phyloP scores from a whole-genome alignment of 208 protist species.

The Strigomonas galati region DNA sequence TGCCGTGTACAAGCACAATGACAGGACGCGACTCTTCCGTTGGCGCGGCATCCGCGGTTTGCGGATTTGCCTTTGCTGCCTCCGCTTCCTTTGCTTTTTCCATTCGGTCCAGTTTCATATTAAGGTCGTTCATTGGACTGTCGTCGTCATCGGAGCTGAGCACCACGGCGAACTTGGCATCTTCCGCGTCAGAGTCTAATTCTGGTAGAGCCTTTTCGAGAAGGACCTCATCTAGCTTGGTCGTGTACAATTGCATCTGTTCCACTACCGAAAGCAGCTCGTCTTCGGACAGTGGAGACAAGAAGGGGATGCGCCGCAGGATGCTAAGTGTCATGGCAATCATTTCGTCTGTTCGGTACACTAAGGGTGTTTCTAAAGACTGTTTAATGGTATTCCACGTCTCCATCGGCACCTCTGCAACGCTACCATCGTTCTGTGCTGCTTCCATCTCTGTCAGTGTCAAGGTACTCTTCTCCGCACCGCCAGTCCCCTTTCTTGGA shows the following conservation, averaged over 20 bases:
- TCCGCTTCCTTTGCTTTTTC: background rate
- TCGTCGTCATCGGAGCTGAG: too few species aligned
- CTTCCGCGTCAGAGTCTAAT: background rate
- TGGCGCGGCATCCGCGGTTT: background rate
- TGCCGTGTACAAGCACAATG: conserved; percentile 14
- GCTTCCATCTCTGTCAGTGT: too few species aligned
- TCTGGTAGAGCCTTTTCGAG: conserved; percentile 9
- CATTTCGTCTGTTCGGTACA: conserved; percentile 50
- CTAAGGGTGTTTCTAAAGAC: conserved; percentile 51
- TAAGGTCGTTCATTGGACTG: conserved; percentile 19
- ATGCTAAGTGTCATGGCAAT: conserved; percentile 37
- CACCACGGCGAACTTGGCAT: background rate
- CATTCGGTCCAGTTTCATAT: conserved; percentile 38
- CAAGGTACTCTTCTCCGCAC: too few species aligned
- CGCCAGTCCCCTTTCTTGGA: too few species aligned
- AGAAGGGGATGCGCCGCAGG: conserved; percentile 43
- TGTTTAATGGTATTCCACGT: conserved; percentile 42
- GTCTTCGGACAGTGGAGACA: conserved; percentile 34
- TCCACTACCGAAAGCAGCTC: conserved; percentile 58
- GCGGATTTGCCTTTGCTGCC: too few species aligned
- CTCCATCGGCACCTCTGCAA: background rate
- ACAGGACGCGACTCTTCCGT: background rate
- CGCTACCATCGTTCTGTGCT: too few species aligned
- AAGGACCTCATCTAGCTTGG: conserved; percentile 13
- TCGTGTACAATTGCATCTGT: conserved; percentile 38